Evolutionary conservation across 768 basidiomycete species (phyloP).

Genomic region (Tubosaeta brunneosetosa): DNA sequence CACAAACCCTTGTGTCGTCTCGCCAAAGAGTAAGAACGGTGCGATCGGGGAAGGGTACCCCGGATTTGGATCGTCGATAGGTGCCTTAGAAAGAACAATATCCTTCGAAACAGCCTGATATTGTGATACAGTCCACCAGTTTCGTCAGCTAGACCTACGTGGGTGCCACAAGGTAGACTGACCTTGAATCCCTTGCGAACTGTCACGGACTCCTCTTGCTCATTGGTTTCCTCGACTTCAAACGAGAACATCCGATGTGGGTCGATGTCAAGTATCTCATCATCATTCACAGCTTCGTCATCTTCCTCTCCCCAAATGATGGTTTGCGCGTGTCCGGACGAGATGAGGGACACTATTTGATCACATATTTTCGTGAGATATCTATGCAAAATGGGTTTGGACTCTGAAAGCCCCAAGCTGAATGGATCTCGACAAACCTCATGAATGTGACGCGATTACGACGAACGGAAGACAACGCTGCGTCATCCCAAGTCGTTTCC

Average conservation of each 20-base stretch:
- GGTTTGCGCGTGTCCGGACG: constrained; percentile 35
- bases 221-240: constrained; percentile 49
- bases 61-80: constrained; percentile 2
- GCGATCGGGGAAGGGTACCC: constrained; percentile 5
- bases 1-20: constrained; percentile 39
- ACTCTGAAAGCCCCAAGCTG: neutral
- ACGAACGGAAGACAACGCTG: constrained; percentile 38
- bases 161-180: neutral
- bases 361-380: constrained; percentile 59
- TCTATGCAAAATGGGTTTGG: constrained; percentile 24
- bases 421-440: constrained; percentile 35
- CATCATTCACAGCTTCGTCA: constrained; percentile 24
- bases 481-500: constrained; percentile 53
- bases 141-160: neutral
- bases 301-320: constrained; percentile 41
- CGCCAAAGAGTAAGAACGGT: constrained; percentile 17
- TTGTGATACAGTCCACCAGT: neutral
- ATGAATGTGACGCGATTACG: constrained; percentile 59
- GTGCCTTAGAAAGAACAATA: constrained; percentile 10
- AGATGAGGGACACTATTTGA: constrained; percentile 34
- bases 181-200: constrained; percentile 45
- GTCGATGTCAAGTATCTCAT: constrained; percentile 27
- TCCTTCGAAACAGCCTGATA: constrained; percentile 9
- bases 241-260: constrained; percentile 49
- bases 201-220: constrained; percentile 49